phyloP scores from a whole-genome alignment of 202 grass and related monocot species.

The Musa balbisiana region DNA sequence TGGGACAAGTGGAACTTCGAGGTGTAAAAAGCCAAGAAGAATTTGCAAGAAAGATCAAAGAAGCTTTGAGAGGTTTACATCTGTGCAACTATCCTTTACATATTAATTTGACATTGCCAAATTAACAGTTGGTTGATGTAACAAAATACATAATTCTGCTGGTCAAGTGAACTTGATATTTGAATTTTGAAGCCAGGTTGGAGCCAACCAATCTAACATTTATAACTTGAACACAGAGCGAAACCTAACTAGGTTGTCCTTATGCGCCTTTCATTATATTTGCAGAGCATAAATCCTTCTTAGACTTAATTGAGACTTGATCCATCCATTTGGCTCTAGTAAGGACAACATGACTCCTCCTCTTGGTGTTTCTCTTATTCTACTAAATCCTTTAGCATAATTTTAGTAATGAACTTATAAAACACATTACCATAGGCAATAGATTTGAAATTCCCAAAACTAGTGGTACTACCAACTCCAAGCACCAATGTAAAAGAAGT shows the following conservation, averaged over 20 bases:
- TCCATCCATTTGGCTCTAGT: too few relatives aligned
- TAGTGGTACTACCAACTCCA: too few relatives aligned
- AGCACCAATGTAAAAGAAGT: too few relatives aligned
- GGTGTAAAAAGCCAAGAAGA: conserved; percentile 54
- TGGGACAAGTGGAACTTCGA: conserved; percentile 50
- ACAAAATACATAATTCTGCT: neutral
- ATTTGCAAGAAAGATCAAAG: conserved; percentile 53
- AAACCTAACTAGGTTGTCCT: neutral
- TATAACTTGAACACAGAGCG: neutral
- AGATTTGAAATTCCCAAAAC: too few relatives aligned
- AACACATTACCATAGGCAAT: too few relatives aligned
- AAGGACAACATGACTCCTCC: too few relatives aligned
- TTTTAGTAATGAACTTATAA: too few relatives aligned
- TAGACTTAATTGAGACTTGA: too few relatives aligned
- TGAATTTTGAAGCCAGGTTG: neutral
- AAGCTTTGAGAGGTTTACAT: conserved; percentile 49
- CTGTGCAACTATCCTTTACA: neutral
- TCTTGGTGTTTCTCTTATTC: too few relatives aligned
- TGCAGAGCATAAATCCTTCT: too few relatives aligned
- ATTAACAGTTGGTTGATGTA: neutral
- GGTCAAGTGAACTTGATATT: neutral
- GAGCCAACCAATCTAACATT: neutral
- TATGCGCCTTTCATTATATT: neutral
- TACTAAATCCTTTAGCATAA: too few relatives aligned
- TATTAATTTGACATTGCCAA: neutral